Evolutionary conservation across 192 early-diverging fungal species (phyloP), one percentile per base, ranked within the genome.

Genomic region (Funneliformis geosporum): DNA sequence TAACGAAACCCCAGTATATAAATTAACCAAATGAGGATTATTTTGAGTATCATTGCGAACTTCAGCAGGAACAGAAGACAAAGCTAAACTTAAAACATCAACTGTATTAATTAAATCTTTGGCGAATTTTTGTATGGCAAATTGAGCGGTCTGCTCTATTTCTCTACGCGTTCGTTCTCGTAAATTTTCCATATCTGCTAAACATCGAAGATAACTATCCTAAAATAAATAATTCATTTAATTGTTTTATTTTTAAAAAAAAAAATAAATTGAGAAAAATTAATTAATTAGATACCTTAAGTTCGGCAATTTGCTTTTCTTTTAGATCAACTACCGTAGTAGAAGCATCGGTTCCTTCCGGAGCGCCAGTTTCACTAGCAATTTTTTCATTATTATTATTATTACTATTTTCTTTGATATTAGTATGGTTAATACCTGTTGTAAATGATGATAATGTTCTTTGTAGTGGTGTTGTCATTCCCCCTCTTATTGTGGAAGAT

Each of bases 71-170:
- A 99, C 96, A 43, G 96, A 88, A 73, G 94, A 90, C 42, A 99
- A 86, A 7, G 98, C 97, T 81, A 99, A 87, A 73, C 86, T 87
- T 62, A 99, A 88, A 43, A 98, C 92, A 83, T 99, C 98, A 21
- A 93, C 95, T 1, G 94, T 95, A 43, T 94, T 92, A 9, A 99
- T 84, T 42, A 99, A 86, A 80, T 99, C 97, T 86, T 96, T 98
- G 81, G 97, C 97, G 82, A 99, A 99, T 88, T 97, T 97, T 86
- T 95, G 95, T 80, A 99, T 96, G 1, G 98, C 95, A 87, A 92
- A 99, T 10, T 91, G 85, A 61, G 93, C 90, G 67, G 92, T 90
- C 44, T 90, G 88, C 27, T 93, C 91, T 14, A 97, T 86, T 83
- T 99, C 98, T 77, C 89, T 91, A 80, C 93, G 92, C 47, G 94